phyloP scores from a whole-genome alignment of 2,329 filamentous ascomycete genomes.

The Parascedosporium putredinis region DNA sequence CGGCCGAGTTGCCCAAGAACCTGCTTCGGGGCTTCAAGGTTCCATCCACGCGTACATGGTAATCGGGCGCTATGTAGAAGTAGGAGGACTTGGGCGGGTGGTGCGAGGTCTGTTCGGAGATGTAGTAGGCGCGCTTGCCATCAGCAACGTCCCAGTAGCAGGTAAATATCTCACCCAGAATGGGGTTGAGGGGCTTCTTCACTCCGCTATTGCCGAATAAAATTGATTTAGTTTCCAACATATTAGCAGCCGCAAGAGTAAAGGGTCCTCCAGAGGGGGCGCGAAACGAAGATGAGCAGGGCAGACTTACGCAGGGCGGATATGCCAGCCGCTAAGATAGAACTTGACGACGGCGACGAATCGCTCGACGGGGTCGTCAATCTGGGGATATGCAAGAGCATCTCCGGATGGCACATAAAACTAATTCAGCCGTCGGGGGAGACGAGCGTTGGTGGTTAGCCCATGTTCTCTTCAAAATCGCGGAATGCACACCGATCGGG shows the following conservation, averaged over 20 bases:
- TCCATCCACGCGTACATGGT: conserved; percentile 90
- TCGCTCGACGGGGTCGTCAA: conserved; percentile 80
- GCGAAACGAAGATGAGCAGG: not conserved
- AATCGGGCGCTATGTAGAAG: conserved; percentile 94
- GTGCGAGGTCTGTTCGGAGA: conserved; percentile 94
- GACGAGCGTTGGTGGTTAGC: too few relatives aligned
- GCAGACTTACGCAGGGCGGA: conserved; percentile 75
- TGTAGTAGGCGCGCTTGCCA: conserved; percentile 82
- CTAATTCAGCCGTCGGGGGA: too few relatives aligned
- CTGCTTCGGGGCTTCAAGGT: conserved; percentile 90
- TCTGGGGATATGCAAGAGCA: conserved; percentile 76
- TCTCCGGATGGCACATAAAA: conserved; percentile 99
- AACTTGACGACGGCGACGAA: conserved; percentile 97
- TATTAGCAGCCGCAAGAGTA: too few relatives aligned
- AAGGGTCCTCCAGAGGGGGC: too few relatives aligned
- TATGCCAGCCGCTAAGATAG: conserved; percentile 97
- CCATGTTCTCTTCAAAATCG: too few relatives aligned
- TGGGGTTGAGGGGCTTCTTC: conserved; percentile 95
- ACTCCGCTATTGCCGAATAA: conserved; percentile 80
- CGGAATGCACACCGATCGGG: too few relatives aligned
- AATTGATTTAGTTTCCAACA: too few relatives aligned
- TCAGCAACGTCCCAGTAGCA: conserved; percentile 92
- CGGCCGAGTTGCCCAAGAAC: conserved; percentile 93
- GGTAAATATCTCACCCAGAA: conserved; percentile 87
- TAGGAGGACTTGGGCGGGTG: conserved; percentile 98